Conservation (phyloP, 768 basidiomycete genomes). For the Agaricus blazei region DNA sequence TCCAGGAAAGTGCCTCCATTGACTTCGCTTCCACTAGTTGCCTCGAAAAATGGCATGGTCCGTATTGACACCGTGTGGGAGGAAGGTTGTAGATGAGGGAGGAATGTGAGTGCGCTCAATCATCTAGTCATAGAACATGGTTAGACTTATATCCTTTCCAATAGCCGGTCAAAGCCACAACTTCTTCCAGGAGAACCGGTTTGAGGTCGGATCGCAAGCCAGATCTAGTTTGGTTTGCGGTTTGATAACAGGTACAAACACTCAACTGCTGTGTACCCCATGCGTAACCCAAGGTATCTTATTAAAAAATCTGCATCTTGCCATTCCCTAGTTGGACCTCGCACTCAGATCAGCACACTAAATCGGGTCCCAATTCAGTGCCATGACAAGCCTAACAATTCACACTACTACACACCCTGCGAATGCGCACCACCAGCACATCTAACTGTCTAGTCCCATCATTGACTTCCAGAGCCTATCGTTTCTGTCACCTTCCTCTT, state of each 20-base stretch:
- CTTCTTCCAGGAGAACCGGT: conserved; percentile 17
- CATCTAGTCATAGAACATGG: neutral
- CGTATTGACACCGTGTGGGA: too few species aligned
- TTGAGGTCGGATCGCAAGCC: conserved; percentile 19
- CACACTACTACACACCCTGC: neutral
- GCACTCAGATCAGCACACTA: conserved; percentile 1
- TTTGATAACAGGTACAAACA: conserved; percentile 7
- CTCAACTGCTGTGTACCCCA: too few species aligned
- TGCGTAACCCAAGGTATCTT: too few species aligned
- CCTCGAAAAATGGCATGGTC: too few species aligned
- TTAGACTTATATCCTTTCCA: conserved; percentile 9
- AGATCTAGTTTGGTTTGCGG: conserved; percentile 19
- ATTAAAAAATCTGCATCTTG: conserved; percentile 10
- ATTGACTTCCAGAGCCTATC: neutral
- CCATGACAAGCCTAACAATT: neutral
- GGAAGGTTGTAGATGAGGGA: too few species aligned
- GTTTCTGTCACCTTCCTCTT: conserved; percentile 27
- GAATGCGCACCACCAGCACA: neutral
- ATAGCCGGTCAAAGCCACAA: conserved; percentile 14
- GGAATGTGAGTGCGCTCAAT: too few species aligned
- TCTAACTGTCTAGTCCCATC: neutral
- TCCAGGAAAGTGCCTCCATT: too few species aligned
- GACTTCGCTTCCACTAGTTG: too few species aligned
- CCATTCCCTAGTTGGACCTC: conserved; percentile 8
- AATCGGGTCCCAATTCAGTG: conserved; percentile 3